Base-by-base conservation (phyloP, 768 basidiomycete species). In the Podaxis rugospora region DNA sequence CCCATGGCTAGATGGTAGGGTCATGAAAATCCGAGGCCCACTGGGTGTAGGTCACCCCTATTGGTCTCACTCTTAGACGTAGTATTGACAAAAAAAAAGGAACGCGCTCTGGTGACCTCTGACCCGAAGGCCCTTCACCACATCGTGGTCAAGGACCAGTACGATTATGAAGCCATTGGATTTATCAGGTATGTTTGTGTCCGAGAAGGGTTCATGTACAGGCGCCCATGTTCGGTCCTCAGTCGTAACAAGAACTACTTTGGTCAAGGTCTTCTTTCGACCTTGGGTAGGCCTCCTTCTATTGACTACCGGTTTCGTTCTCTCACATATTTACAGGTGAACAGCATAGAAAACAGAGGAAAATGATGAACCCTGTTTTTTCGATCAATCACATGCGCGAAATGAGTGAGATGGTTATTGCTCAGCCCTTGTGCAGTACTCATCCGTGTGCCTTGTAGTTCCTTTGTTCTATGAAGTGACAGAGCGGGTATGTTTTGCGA, bases 41-140 rank as follows among this genome's bases (percentile, higher is more conserved):
- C 66, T 79, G 23, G 75, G 76, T 1, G 79, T 79, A 57, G 11
- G 72, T 64, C 6, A 6, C 21, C 18, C 23, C 18, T 49, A 35
- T 56, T 13, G 28, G 47, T 21, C 32, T 35, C 39, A 18, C 11
- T 39, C 21, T 50, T 14, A 21, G 18, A 53, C n/a, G 6, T 21
- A 3, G 32, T 36, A 27, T 10, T 5, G 3, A 25, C 4, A 10
- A 25, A 1, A 2, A 1, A 2, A 16, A 63, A 73, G 73, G 68
- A 68, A 27, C 65, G 71, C 50, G 64, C 68, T 28, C 67, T 82
- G 5, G 76, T 77, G 59, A 72, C 79, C 1, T 78, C 63, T 53
- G 80, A 83, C 57, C 75, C 80, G 0, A 72, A 70, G 23, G 81
- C 79, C 0, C 62, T 83, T 37, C 72, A 80, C 52, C 76, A 77